Conservation (phyloP, 2,329 filamentous ascomycete genomes). For the Phyllosticta capitalensis region DNA sequence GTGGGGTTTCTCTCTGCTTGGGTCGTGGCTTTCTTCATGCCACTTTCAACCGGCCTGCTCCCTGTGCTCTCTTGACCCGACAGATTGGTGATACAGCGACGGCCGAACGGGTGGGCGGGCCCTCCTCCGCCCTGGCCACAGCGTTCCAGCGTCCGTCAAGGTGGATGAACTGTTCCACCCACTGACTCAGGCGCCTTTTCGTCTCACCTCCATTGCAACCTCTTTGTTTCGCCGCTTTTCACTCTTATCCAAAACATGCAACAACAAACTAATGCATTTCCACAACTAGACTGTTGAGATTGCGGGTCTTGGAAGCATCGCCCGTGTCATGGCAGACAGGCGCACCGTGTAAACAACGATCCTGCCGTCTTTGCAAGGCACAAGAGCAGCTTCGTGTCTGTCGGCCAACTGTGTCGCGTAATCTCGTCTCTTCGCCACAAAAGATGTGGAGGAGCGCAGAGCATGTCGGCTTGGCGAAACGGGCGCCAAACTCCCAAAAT, state of each 20-base stretch:
- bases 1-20: neutral
- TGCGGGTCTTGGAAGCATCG: constrained; percentile 78
- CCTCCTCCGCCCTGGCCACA: neutral
- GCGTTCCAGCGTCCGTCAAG: neutral
- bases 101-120: neutral
- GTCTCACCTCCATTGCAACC: constrained; percentile 1
- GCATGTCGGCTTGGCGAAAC: neutral
- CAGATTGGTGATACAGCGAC: neutral
- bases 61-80: neutral
- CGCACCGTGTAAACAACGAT: constrained; percentile 58
- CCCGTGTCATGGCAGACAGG: constrained; percentile 92
- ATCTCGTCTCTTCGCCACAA: neutral
- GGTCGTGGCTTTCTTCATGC: neutral
- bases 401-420: neutral
- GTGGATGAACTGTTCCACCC: neutral
- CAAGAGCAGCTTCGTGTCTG: neutral
- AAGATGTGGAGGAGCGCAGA: neutral
- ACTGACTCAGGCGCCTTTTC: neutral
- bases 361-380: neutral
- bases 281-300: constrained; percentile 66
- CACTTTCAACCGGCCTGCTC: neutral
- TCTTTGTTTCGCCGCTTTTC: constrained; percentile 1
- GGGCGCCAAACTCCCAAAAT: neutral
- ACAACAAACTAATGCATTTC: constrained; percentile 4
- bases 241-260: constrained; percentile 1